Percentiles rank a stretch among this genome's conserved stretches.
Conservation (phyloP, 2,329 filamentous ascomycete species). For the Aspergillus sojae region DNA sequence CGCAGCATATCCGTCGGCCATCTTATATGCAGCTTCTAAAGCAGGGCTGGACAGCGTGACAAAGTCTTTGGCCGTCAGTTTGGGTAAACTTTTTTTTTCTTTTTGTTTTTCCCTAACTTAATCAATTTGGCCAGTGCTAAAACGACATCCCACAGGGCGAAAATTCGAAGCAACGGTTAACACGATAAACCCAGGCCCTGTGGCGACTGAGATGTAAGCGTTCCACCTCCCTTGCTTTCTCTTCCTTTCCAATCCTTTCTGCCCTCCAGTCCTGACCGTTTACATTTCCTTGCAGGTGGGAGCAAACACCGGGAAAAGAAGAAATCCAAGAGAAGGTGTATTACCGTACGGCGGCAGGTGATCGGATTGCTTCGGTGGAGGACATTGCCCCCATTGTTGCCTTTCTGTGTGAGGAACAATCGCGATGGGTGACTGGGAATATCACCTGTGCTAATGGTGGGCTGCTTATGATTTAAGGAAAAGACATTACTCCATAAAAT, state of each 20-base stretch:
- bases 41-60: background rate
- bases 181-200: constrained; percentile 6
- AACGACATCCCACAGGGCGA: background rate
- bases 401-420: constrained; percentile 16
- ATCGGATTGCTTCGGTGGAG: constrained; percentile 12
- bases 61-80: background rate
- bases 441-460: constrained; percentile 14
- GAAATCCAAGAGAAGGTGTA: constrained; percentile 3
- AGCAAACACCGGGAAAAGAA: background rate
- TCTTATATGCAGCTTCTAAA: background rate
- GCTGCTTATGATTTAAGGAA: background rate
- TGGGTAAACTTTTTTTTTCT: background rate
- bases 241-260: background rate
- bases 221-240: background rate
- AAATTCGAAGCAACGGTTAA: constrained; percentile 7
- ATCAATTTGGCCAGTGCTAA: background rate
- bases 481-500: background rate
- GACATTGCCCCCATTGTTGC: constrained; percentile 19
- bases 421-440: constrained; percentile 18
- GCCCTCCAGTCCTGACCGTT: background rate
- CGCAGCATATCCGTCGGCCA: background rate
- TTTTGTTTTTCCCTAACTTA: background rate
- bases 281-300: background rate
- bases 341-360: constrained; percentile 6
- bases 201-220: constrained; percentile 6